These are phyloP conservation scores for Globisporangium camurandrum DNA, from an alignment of 352 stramenopile genomes.

Conservation along the genomic window DNA sequence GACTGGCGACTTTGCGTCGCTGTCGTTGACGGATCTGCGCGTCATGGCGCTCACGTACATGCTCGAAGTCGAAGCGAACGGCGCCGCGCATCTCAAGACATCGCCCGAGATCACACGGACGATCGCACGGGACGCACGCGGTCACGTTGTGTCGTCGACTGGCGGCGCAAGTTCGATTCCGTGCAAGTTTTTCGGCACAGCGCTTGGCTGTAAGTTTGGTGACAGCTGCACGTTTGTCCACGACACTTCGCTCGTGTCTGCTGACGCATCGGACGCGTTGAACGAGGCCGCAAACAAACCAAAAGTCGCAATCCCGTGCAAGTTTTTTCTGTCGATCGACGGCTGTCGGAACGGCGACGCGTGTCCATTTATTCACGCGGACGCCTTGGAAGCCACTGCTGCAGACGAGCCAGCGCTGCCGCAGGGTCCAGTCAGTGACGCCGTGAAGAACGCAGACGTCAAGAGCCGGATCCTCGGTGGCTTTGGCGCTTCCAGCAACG, in stretches of 20 bases:
- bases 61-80: slow-evolving; percentile 72
- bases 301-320: slow-evolving; percentile 73
- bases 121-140: slow-evolving; percentile 51
- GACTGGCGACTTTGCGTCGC: slow-evolving; percentile 78
- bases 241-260: too few species aligned
- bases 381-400: slow-evolving; percentile 14
- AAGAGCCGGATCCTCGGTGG: slow-evolving; percentile 85
- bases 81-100: slow-evolving; percentile 57
- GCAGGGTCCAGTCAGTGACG: slow-evolving; percentile 29
- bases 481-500: slow-evolving; percentile 73
- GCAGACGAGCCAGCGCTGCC: slow-evolving; percentile 14
- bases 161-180: slow-evolving; percentile 35
- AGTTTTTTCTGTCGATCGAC: slow-evolving; percentile 65
- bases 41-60: slow-evolving; percentile 87
- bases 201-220: slow-evolving; percentile 79
- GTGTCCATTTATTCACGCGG: slow-evolving; percentile 63
- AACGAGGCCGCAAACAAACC: slow-evolving; percentile 18
- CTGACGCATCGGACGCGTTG: too few species aligned
- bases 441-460: slow-evolving; percentile 69
- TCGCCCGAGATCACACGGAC: slow-evolving; percentile 62
- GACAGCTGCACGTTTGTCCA: slow-evolving; percentile 78
- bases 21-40: slow-evolving; percentile 81
- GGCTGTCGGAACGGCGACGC: slow-evolving; percentile 69
- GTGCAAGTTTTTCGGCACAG: slow-evolving; percentile 75
- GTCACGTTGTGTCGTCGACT: slow-evolving; percentile 64